Base-by-base conservation (phyloP, 2,329 filamentous ascomycete genomes). In the Diaporthe velutina region DNA sequence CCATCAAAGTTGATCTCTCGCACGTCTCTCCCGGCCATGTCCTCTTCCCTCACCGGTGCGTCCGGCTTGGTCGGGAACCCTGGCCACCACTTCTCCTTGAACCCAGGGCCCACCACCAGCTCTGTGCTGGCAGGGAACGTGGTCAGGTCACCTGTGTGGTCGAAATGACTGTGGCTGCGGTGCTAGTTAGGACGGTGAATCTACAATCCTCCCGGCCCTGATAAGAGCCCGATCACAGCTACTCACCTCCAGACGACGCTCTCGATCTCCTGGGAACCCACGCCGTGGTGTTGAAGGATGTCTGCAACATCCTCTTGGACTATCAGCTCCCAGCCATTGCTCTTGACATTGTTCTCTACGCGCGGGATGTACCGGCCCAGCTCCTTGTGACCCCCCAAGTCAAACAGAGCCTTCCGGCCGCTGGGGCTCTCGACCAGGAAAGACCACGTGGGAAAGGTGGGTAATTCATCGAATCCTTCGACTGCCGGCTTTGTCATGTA, bases 71-170 rank as follows among this genome's bases (percentile, higher is more conserved):
- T 74, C 1, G 79, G 79, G 48, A 76, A 78, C 15, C 76, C 78
- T 5, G 79, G 79, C 42, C 76, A 67, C 54, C 76, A 75, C 2
- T 28, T 57, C 4, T 76, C 71, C 38, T 73, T 77, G 74, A 80
- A 78, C 8, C 78, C 79, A 1, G 78, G 78, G 13, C 78, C 79
- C 22, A 80, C 78, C 19, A 80, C 74, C 19, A 80, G 61, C 28
- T 78, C 77, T 8, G 74, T 76, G 19, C 75, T 75, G 1, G 52
- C 35, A 15, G 79, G 79, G 45, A 80, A 80, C 6, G 70, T 73
- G 7, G 64, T 38, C 7, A 74, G 70, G 66, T 79, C 77, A 38
- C 79, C 79, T 25, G 74, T 75, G 70, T 80, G 79, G 45, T 79
- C 79, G 70, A 73, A 80, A 58, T 79, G 79, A 50, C 74, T 77